A percentile compares a stretch with the other conserved stretches of the same genome.
These are phyloP conservation scores for Debaryomycetaceae sp. DNA, from an alignment of 1,139 yeast genomes.

Conservation along the genomic window DNA sequence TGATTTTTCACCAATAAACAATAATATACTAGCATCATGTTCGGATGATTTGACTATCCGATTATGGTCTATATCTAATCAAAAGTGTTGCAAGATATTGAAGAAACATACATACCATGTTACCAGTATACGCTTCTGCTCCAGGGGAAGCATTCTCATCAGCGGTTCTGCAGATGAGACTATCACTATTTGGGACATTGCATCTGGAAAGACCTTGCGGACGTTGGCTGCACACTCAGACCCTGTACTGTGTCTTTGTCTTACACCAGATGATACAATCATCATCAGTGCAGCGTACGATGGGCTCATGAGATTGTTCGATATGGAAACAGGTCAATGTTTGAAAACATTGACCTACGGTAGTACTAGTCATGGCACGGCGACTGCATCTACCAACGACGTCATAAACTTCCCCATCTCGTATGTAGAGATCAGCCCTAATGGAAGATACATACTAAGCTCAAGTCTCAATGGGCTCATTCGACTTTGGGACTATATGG, in stretches of 20 bases:
- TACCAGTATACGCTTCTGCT: conserved; percentile 65
- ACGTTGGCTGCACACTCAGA: conserved; percentile 93
- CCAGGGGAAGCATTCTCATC: conserved; percentile 73
- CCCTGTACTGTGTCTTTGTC: conserved; percentile 73
- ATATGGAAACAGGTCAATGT: conserved; percentile 86
- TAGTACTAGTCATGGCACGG: conserved; percentile 56
- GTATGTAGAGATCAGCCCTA: conserved; percentile 71
- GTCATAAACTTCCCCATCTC: conserved; percentile 64
- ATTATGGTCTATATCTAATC: conserved; percentile 60
- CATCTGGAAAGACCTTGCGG: conserved; percentile 65
- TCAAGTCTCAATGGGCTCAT: conserved; percentile 78
- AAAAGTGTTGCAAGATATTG: conserved; percentile 54
- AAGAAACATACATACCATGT: conserved; percentile 87
- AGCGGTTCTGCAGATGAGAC: conserved; percentile 92
- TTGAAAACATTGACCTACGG: conserved; percentile 77
- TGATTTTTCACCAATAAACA: conserved; percentile 69
- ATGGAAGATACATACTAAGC: conserved; percentile 75
- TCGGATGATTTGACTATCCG: conserved; percentile 84
- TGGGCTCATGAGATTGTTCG: conserved; percentile 86
- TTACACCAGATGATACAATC: conserved; percentile 77
- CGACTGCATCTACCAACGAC: conserved; percentile 55
- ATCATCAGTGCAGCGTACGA: conserved; percentile 88
- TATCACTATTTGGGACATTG: conserved; percentile 84
- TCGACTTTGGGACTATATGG: conserved; percentile 79
- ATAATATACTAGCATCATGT: conserved; percentile 73